phyloP scores from a whole-genome alignment of 768 basidiomycete genomes.

The Kwoniella dejecticola region DNA sequence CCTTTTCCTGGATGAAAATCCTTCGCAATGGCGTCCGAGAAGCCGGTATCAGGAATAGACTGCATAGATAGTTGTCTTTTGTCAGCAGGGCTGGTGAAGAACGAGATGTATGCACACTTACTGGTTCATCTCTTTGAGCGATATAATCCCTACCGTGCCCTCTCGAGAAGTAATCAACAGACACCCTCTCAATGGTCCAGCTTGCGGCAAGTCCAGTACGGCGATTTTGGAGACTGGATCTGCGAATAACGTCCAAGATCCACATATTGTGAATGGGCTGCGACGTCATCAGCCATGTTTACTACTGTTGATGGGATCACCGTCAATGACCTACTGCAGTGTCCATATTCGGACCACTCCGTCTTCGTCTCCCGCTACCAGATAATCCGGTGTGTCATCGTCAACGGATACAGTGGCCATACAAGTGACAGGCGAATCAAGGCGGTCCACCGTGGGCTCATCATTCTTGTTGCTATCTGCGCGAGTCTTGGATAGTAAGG shows the following conservation, averaged over 20 bases:
- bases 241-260: slow-evolving; percentile 73
- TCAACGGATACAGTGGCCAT: slow-evolving; percentile 12
- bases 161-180: slow-evolving; percentile 72
- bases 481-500: not conserved
- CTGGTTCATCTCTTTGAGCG: slow-evolving; percentile 74
- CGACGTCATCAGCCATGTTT: slow-evolving; percentile 2
- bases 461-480: not conserved
- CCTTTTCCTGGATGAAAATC: slow-evolving; percentile 68
- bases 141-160: slow-evolving; percentile 79
- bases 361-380: slow-evolving; percentile 52
- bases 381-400: slow-evolving; percentile 6
- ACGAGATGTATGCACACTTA: slow-evolving; percentile 57
- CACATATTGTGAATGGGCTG: slow-evolving; percentile 62
- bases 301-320: no score
- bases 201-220: slow-evolving; percentile 34
- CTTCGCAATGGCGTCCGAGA: slow-evolving; percentile 67
- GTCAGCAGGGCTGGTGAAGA: slow-evolving; percentile 7
- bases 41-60: slow-evolving; percentile 79
- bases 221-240: slow-evolving; percentile 60
- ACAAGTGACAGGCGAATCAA: slow-evolving; percentile 36
- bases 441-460: slow-evolving; percentile 21
- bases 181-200: slow-evolving; percentile 67
- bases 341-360: slow-evolving; percentile 50
- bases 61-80: slow-evolving; percentile 49
- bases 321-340: slow-evolving; percentile 26